These are phyloP conservation scores for Pestalotiopsis sp. DNA, from an alignment of 2,329 filamentous ascomycete genomes.

Conservation along the genomic window DNA sequence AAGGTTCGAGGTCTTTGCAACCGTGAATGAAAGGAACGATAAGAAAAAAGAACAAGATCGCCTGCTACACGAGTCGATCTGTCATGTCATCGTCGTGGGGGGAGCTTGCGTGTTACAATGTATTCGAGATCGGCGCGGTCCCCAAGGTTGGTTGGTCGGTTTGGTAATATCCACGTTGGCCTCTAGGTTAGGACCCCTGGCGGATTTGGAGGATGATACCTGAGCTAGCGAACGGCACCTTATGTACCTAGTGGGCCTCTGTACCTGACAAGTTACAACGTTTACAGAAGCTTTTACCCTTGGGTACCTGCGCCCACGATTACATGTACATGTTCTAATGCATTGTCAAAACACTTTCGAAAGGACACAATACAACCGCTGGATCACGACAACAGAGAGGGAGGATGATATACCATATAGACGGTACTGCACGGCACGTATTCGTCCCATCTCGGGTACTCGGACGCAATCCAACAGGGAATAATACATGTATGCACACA, in stretches of 20 bases:
- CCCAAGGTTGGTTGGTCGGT: background rate
- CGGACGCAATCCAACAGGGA: background rate
- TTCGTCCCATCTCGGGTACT: background rate
- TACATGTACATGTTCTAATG: too few relatives aligned
- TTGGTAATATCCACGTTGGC: constrained; percentile 20
- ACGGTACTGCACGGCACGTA: background rate
- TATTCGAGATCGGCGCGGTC: constrained; percentile 7
- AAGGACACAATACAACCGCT: too few relatives aligned
- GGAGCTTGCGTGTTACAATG: constrained; percentile 3
- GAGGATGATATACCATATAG: too few relatives aligned
- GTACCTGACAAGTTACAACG: constrained; percentile 1
- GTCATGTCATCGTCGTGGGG: constrained; percentile 19
- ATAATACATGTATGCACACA: background rate
- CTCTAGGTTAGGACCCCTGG: constrained; percentile 11
- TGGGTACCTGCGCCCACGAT: too few relatives aligned
- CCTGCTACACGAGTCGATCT: constrained; percentile 16
- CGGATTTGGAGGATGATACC: background rate
- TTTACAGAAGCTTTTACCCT: background rate
- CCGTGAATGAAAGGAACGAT: background rate
- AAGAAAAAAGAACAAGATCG: constrained; percentile 7
- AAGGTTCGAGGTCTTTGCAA: background rate
- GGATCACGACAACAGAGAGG: too few relatives aligned
- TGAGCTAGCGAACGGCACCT: background rate
- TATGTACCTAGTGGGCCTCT: background rate
- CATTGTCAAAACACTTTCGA: too few relatives aligned